Percentiles rank a stretch among this genome's conserved stretches.
These are phyloP conservation scores for Amauroascus niger DNA, from an alignment of 2,329 filamentous ascomycete genomes.

Conservation along the genomic window DNA sequence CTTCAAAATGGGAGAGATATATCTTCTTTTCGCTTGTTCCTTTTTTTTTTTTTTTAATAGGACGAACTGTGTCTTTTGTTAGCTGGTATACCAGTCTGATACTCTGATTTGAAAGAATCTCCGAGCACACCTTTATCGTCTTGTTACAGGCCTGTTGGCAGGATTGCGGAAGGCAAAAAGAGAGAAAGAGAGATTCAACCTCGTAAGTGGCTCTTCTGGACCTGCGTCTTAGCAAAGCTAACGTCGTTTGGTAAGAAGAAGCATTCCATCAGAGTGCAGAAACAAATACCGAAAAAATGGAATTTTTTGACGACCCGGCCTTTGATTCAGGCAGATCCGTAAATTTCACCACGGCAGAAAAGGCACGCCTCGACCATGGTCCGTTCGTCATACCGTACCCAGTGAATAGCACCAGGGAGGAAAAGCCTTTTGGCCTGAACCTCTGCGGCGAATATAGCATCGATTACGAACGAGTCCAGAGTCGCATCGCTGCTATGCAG, in stretches of 20 bases:
- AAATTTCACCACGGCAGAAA: neutral
- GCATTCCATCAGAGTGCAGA: neutral
- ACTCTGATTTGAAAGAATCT: too few species aligned
- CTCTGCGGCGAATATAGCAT: neutral
- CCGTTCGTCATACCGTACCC: slow-evolving; percentile 1
- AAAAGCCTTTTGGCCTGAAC: neutral
- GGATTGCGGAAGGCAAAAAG: neutral
- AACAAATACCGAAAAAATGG: neutral
- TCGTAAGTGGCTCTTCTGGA: neutral
- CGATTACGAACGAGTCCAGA: slow-evolving; percentile 7
- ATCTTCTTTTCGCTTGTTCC: too few species aligned
- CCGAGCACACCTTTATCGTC: too few species aligned
- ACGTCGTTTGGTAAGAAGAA: neutral
- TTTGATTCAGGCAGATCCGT: neutral
- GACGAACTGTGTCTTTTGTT: too few species aligned
- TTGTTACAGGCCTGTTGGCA: neutral
- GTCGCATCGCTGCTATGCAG: slow-evolving; percentile 4
- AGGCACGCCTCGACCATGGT: neutral
- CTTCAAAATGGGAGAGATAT: too few species aligned
- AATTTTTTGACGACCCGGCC: neutral
- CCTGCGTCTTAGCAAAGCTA: neutral
- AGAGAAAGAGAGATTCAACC: neutral
- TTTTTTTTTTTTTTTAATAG: too few species aligned
- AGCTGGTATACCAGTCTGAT: too few species aligned
- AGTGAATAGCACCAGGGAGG: neutral